These are phyloP conservation scores for Schizophyllum amplum DNA, from an alignment of 1,284 basidiomycete species.

Conservation along the genomic window DNA sequence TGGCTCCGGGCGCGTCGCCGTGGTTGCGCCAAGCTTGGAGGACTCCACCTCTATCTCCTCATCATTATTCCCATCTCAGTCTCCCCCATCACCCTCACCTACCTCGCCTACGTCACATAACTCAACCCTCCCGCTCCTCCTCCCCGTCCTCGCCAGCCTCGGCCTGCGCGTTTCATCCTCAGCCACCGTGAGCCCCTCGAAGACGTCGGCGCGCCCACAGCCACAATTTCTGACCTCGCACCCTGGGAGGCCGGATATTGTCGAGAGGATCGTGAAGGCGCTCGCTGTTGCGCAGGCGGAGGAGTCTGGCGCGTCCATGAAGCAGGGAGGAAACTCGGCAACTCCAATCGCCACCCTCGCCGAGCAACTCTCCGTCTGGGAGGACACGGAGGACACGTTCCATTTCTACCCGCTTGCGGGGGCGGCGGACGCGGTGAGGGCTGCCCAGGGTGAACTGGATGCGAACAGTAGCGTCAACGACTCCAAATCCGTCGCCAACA, in stretches of 20 bases:
- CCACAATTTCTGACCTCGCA: constrained; percentile 38
- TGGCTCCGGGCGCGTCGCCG: not conserved
- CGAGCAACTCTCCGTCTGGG: constrained; percentile 28
- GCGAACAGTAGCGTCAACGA: not conserved
- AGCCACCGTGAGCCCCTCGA: constrained; percentile 15
- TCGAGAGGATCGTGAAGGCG: constrained; percentile 28
- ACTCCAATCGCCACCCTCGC: not conserved
- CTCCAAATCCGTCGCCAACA: constrained; percentile 17
- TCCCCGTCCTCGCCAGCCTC: constrained; percentile 17
- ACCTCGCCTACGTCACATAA: not conserved
- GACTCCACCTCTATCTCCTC: no score
- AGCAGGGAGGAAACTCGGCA: no score
- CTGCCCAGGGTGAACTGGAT: constrained; percentile 19
- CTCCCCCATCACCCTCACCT: no score
- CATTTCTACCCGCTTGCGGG: constrained; percentile 39
- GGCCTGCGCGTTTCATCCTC: constrained; percentile 33
- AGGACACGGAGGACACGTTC: constrained; percentile 67
- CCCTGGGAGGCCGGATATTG: constrained; percentile 27
- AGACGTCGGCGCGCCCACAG: constrained; percentile 39
- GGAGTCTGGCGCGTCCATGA: no score
- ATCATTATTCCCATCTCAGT: no score
- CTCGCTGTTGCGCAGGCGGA: constrained; percentile 24
- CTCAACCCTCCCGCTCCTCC: not conserved
- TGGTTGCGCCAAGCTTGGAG: not conserved
- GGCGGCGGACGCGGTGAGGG: constrained; percentile 25